Evolutionary conservation across 1,284 basidiomycete genomes (phyloP).

Genomic region (Sphagnurus paluster): DNA sequence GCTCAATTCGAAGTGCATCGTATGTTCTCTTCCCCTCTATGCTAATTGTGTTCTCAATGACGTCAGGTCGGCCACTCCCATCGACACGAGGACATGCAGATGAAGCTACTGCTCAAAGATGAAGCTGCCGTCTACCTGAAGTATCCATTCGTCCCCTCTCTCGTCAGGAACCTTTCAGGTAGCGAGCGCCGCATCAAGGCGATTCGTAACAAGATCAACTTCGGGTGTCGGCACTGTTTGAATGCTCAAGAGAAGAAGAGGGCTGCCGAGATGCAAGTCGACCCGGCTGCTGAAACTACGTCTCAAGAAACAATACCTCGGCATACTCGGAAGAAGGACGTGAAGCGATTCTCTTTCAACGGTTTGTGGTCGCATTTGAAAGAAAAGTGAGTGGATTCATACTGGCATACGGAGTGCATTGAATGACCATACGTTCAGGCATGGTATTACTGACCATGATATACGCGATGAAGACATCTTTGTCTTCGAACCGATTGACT

Average conservation of each 20-base stretch:
- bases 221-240: conserved; percentile 56
- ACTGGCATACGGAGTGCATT: neutral
- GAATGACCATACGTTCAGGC: conserved; percentile 29
- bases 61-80: conserved; percentile 58
- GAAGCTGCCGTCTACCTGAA: conserved; percentile 21
- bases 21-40: conserved; percentile 27
- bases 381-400: conserved; percentile 45
- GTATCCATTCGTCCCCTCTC: conserved; percentile 32
- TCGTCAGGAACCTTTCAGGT: conserved; percentile 31
- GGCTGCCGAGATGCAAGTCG: too few species aligned
- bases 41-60: neutral
- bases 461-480: conserved; percentile 30
- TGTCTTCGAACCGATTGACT: conserved; percentile 1
- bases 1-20: conserved; percentile 52
- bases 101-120: conserved; percentile 33
- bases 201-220: conserved; percentile 36
- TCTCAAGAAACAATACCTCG: too few species aligned
- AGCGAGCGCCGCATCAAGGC: conserved; percentile 20
- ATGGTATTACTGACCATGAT: conserved; percentile 36
- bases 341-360: conserved; percentile 43
- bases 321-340: conserved; percentile 1
- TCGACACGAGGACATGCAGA: conserved; percentile 56
- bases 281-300: too few species aligned
- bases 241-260: neutral
- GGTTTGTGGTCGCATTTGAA: conserved; percentile 61